Conservation (phyloP, 768 basidiomycete species). For the Pulveroboletus sp. region DNA sequence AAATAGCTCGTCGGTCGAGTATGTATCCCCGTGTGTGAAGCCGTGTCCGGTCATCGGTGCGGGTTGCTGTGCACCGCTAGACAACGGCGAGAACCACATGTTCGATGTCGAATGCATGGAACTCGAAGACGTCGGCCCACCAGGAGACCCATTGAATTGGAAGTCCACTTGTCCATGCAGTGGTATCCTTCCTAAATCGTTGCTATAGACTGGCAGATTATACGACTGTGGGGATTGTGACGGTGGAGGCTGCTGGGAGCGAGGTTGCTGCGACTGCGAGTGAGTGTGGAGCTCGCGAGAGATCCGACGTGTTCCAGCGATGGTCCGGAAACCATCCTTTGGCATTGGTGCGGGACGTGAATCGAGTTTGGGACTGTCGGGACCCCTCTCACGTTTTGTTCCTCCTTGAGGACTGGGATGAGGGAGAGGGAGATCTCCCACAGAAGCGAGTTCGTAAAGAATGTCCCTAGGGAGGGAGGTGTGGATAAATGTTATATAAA, state of each 20-base stretch:
- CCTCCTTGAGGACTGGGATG: conserved; percentile 44
- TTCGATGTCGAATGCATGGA: conserved; percentile 2
- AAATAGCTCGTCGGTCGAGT: conserved; percentile 22
- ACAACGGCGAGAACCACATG: conserved; percentile 21
- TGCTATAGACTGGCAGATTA: conserved; percentile 51
- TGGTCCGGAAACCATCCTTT: conserved; percentile 18
- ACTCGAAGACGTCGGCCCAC: neutral
- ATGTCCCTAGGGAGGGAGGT: conserved; percentile 49
- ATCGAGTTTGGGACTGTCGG: conserved; percentile 40
- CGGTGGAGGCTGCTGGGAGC: conserved; percentile 3
- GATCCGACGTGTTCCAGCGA: conserved; percentile 35
- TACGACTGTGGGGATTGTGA: conserved; percentile 17
- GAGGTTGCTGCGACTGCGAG: conserved; percentile 6
- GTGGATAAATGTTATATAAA: neutral
- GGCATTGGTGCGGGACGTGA: neutral
- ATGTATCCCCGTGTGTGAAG: conserved; percentile 8
- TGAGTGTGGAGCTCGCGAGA: conserved; percentile 21
- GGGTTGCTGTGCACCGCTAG: conserved; percentile 1
- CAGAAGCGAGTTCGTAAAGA: conserved; percentile 65
- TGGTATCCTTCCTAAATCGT: conserved; percentile 54
- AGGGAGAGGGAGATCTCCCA: conserved; percentile 67
- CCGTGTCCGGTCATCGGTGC: neutral
- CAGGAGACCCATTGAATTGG: neutral
- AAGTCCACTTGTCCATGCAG: conserved; percentile 32
- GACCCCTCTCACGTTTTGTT: conserved; percentile 61